Evolutionary conservation across 306 rosid species (phyloP).

Genomic region (Notholithocarpus densiflorus): DNA sequence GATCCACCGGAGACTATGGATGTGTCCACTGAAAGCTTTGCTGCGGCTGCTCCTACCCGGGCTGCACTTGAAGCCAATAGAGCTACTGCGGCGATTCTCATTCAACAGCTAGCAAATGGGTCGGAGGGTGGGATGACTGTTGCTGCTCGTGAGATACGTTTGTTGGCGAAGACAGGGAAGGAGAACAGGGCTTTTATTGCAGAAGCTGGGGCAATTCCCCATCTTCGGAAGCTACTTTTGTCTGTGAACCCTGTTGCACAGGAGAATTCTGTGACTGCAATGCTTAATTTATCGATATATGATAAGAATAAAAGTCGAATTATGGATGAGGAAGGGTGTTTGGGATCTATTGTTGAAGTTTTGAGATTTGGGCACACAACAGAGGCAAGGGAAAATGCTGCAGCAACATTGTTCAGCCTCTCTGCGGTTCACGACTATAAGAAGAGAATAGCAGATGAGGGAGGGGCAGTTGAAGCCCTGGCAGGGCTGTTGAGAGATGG

Average conservation of each 20-base stretch:
- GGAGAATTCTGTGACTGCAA: constrained; percentile 92
- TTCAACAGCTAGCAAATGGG: constrained; percentile 65
- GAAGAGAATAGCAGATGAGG: constrained; percentile 78
- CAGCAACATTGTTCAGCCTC: constrained; percentile 93
- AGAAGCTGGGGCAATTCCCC: constrained; percentile 91
- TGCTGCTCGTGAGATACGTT: constrained; percentile 87
- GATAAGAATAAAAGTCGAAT: constrained; percentile 84
- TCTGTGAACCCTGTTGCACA: constrained; percentile 73
- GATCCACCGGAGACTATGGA: constrained; percentile 61
- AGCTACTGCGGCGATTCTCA: constrained; percentile 68
- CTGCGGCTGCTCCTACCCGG: constrained; percentile 59
- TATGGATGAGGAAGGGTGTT: constrained; percentile 77
- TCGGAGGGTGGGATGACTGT: constrained; percentile 55
- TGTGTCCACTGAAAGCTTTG: constrained; percentile 41
- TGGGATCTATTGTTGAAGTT: constrained; percentile 67
- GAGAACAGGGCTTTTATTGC: constrained; percentile 88
- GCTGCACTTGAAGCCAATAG: constrained; percentile 75
- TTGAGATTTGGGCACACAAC: constrained; percentile 79
- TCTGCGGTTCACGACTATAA: constrained; percentile 87
- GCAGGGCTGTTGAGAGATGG: constrained; percentile 72
- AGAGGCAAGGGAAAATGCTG: constrained; percentile 93
- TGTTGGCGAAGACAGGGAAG: constrained; percentile 83
- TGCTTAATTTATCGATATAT: constrained; percentile 82
- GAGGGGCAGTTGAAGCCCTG: constrained; percentile 72
- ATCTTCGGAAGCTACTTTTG: constrained; percentile 57